Evolutionary conservation across 2,329 filamentous ascomycete genomes (phyloP).

Genomic region (Mollisia scopiformis): DNA sequence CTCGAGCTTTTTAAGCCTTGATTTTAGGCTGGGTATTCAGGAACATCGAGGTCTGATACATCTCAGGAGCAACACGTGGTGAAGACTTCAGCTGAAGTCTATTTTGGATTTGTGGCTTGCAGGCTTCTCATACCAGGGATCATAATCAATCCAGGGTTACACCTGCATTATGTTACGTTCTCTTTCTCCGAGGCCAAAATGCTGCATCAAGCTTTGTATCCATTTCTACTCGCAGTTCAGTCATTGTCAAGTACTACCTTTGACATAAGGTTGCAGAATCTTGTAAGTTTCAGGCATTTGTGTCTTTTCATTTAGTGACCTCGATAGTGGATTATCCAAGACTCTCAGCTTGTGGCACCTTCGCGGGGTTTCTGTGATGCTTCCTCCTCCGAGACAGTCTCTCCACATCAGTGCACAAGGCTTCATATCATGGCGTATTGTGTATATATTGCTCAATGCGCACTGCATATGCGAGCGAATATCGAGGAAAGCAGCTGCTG

Average conservation of each 20-base stretch:
- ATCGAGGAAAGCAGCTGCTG: background rate
- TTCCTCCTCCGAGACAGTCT: background rate
- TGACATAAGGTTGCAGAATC: too few species aligned
- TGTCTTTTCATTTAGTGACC: too few species aligned
- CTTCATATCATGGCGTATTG: background rate
- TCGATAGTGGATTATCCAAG: background rate
- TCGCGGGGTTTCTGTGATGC: background rate
- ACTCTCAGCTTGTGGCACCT: background rate
- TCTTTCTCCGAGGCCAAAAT: background rate
- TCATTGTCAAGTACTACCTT: too few species aligned
- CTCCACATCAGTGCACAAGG: background rate
- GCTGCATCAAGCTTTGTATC: too few species aligned
- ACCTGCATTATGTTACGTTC: background rate
- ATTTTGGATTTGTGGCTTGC: too few species aligned
- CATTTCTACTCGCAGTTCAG: too few species aligned
- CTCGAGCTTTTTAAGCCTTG: too few species aligned
- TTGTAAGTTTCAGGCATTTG: too few species aligned
- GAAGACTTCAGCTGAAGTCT: too few species aligned
- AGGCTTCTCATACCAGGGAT: background rate
- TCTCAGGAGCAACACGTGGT: too few species aligned
- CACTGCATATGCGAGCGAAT: background rate
- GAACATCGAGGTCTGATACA: too few species aligned
- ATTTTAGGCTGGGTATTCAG: too few species aligned
- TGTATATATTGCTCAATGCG: background rate
- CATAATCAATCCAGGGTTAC: background rate